A percentile compares a stretch with the other conserved stretches of the same genome.
These are phyloP conservation scores for Theileria sp. DNA, from an alignment of 169 alveolate genomes.

Conservation along the genomic window DNA sequence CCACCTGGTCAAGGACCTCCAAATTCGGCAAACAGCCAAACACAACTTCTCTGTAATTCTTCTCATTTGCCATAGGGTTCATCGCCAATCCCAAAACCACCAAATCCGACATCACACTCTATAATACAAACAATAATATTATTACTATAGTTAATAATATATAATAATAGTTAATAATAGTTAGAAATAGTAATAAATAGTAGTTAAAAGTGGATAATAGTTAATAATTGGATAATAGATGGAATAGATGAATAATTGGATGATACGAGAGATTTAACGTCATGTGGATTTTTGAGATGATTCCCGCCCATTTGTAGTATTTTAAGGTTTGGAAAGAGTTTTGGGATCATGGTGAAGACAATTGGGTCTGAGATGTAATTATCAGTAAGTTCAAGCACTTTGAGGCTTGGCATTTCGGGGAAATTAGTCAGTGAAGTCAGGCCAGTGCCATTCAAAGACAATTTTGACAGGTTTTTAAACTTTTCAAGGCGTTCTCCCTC, in stretches of 20 bases:
- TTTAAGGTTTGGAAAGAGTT: constrained; percentile 80
- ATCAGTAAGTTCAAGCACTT: constrained; percentile 83
- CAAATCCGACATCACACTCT: constrained; percentile 67
- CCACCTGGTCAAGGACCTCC: constrained; percentile 81
- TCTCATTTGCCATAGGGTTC: constrained; percentile 83
- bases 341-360: constrained; percentile 70
- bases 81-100: constrained; percentile 82
- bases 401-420: constrained; percentile 80
- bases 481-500: constrained; percentile 79
- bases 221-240: no score
- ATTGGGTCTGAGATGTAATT: constrained; percentile 82
- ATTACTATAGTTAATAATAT: no score
- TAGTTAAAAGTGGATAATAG: no score
- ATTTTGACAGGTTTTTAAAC: constrained; percentile 74
- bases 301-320: constrained; percentile 87
- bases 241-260: constrained; percentile 16
- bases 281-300: constrained; percentile 77
- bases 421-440: constrained; percentile 76
- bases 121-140: no score
- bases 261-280: constrained; percentile 69
- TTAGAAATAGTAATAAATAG: no score
- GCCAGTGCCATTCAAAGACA: constrained; percentile 87
- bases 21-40: constrained; percentile 80
- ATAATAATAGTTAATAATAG: constrained; percentile 14
- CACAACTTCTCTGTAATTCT: constrained; percentile 79